Base-by-base conservation (phyloP, 2,329 filamentous ascomycete species). In the Colletotrichum kahawae region DNA sequence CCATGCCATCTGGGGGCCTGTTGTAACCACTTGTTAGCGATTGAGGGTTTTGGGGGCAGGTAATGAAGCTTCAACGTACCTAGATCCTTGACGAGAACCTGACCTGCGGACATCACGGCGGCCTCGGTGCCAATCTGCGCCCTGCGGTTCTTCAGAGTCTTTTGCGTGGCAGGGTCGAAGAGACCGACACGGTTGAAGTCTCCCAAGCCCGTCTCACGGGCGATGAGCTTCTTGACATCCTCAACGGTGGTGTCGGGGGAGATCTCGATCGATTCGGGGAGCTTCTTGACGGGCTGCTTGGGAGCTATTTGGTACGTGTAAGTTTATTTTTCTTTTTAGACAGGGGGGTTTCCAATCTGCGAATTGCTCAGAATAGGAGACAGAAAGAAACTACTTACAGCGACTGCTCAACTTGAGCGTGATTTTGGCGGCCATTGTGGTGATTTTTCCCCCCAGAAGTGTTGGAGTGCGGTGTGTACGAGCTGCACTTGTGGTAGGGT, bases 1-100 rank as follows among this genome's bases (percentile, higher is more conserved):
- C 97, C 97, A 99, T 77, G 92, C 92, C 71, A 98, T 93, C 85
- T 99, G 97, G 64, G 93, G 91, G 18, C 97, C 95, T 98, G 74
- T 10, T 43, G 56, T 21, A 21, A 43, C 43, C 24, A 8, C 27
- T 36, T 29, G 43, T 65, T 65, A 51, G 62, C 31, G 5, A 13
- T n/a, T 29, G 31, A 4, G 29, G 2, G 0, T 21, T 0, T n/a
- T 24, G n/a, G 57, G 16, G 31, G 18, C 7, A 8, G 12, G 2
- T 14, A 9, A 27, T 10, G 13, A 54, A 27, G 36, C 21, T 29
- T 24, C 2, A 43, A 81, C 90, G 68, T 90, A 96, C 95, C 97
- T 34, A 99, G 89, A 83, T 99, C 96, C 87, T 99, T 98, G 77
- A 98, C 94, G 79, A 97, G 92, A 64, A 99, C 84, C 83, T 92